Evolutionary conservation across 2,329 filamentous ascomycete species (phyloP), one percentile per base, ranked within the genome.

Genomic region (Aurifilum marmelostoma): DNA sequence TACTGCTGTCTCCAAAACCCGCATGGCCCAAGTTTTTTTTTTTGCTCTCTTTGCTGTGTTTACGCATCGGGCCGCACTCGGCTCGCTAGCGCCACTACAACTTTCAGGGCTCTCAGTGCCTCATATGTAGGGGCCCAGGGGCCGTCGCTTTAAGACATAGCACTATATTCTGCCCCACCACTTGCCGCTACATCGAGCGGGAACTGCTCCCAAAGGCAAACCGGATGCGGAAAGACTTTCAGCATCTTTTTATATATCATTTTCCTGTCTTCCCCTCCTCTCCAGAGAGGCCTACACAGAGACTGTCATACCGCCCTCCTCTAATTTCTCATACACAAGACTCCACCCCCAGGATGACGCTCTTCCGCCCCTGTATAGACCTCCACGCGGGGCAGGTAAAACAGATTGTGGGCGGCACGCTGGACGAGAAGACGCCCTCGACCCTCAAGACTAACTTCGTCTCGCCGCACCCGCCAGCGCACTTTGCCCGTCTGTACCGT

Each of bases 331-430:
- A 34, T 8, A 32, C 21, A 47, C 32, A 60, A 7, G 14, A 56
- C 18, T 32, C 12, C 58, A 21, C 7, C 3, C 7, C 3, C 67
- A 82, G 72, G 58, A 97, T 99, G 96, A 98, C 96, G 2, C 89
- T 91, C 74, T 99, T 99, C 77, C 87, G 96, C 52, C 96, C 96
- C 27, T 99, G 96, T 78, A 98, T 99, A 80, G 96, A 99, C 82
- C 88, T 99, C 66, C 96, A 99, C 80, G 91, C 94, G n/a, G 96
- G 96, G 18, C 91, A 95, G 78, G 96, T 99, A 70, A 99, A 99
- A 84, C 96, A 99, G 80, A 99, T 99, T 75, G 94, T 99, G 54
- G 96, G 96, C 74, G 95, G 96, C 70, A 98, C 96, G 1, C 87
- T 99, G 71, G 91, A 91, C 81, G 87, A 87, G 77, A 79, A 85